These are phyloP conservation scores for Fusarium dlaminii DNA, from an alignment of 2,329 filamentous ascomycete species.

Conservation along the genomic window DNA sequence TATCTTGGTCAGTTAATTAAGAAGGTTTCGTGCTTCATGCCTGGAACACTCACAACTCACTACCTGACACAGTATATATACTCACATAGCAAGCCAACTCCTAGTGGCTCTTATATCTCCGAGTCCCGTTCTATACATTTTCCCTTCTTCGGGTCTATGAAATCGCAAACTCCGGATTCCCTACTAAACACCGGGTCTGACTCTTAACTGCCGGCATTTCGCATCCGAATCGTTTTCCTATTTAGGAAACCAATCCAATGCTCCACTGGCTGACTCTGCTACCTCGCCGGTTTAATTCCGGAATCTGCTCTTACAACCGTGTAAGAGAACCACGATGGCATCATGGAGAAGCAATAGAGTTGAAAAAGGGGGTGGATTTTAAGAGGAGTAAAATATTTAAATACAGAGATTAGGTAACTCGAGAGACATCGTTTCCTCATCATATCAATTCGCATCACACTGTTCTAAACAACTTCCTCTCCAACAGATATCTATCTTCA, in stretches of 20 bases:
- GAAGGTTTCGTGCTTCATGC: not conserved
- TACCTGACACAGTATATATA: not conserved
- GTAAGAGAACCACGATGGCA: slow-evolving; percentile 4
- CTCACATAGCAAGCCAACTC: not conserved
- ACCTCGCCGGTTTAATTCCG: slow-evolving; percentile 9
- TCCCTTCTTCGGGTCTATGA: not conserved
- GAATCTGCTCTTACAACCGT: slow-evolving; percentile 9
- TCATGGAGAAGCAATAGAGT: not conserved
- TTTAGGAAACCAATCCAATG: slow-evolving; percentile 30
- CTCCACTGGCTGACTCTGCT: not conserved
- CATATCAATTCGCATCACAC: not conserved
- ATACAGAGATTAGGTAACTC: not conserved
- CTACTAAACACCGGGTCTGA: not conserved
- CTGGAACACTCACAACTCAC: not conserved
- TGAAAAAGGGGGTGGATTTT: not conserved
- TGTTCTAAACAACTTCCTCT: not conserved
- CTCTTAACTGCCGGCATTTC: not conserved
- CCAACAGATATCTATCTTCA: not conserved
- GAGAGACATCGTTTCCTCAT: not conserved
- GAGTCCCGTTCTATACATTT: not conserved
- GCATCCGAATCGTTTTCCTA: slow-evolving; percentile 18
- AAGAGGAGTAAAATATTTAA: slow-evolving; percentile 1
- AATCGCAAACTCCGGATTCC: not conserved
- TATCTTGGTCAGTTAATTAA: not conserved
- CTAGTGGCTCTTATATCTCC: not conserved